Conservation (phyloP, 2,329 filamentous ascomycete genomes). For the Fusarium lyarnte region DNA sequence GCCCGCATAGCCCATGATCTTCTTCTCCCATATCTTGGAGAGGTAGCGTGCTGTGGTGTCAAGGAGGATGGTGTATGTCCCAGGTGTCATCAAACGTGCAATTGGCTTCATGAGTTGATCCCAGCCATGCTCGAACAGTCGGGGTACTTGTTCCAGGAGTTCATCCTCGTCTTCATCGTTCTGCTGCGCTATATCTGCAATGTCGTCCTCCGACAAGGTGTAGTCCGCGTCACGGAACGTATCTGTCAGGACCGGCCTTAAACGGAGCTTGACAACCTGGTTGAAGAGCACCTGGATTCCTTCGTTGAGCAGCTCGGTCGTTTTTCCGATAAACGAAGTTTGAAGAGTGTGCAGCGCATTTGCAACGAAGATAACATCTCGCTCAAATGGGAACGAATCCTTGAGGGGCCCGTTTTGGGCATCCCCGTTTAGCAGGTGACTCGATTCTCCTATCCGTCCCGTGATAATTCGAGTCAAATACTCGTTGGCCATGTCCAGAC, state of each 20-base stretch:
- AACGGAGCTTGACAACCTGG: conserved; percentile 84
- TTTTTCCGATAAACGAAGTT: conserved; percentile 78
- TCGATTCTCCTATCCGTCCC: conserved; percentile 64
- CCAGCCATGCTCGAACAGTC: conserved; percentile 87
- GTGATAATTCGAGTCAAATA: conserved; percentile 89
- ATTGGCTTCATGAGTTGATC: conserved; percentile 85
- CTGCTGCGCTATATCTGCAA: conserved; percentile 64
- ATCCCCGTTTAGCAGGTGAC: conserved; percentile 49
- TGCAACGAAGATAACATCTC: conserved; percentile 76
- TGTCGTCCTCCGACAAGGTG: conserved; percentile 70
- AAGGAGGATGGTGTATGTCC: conserved; percentile 80
- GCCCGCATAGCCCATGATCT: conserved; percentile 82
- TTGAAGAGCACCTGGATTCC: conserved; percentile 87
- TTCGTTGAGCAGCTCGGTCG: conserved; percentile 83
- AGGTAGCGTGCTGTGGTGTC: conserved; percentile 79
- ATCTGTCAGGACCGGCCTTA: conserved; percentile 86
- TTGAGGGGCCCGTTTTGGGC: conserved; percentile 58
- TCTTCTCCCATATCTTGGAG: conserved; percentile 83
- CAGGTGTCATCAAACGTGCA: conserved; percentile 81
- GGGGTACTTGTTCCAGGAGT: conserved; percentile 73
- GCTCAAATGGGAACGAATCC: conserved; percentile 81
- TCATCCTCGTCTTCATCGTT: conserved; percentile 64
- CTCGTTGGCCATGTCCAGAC: conserved; percentile 89
- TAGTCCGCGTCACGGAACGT: conserved; percentile 95
- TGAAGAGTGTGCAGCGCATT: conserved; percentile 75